A percentile compares a stretch with the other conserved stretches of the same genome.
Evolutionary conservation across 1,284 basidiomycete species (phyloP).

Genomic region (Moesziomyces antarcticus): DNA sequence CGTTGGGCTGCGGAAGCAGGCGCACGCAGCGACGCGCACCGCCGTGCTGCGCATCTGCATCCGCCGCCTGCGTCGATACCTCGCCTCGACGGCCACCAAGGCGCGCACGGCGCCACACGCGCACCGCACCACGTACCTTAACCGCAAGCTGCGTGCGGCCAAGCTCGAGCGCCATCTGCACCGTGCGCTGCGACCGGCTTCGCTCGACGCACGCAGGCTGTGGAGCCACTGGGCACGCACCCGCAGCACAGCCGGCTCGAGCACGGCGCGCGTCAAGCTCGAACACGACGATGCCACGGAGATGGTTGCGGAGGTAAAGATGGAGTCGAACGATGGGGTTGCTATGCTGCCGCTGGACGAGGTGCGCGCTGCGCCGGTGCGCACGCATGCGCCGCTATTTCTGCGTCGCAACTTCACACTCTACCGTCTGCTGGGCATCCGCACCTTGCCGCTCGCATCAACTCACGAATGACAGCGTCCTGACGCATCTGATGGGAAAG

Average conservation of each 20-base stretch:
- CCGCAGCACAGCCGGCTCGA: too few relatives aligned
- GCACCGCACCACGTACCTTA: slow-evolving; percentile 4
- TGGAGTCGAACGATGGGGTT: slow-evolving; percentile 4
- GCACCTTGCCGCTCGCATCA: slow-evolving; percentile 15
- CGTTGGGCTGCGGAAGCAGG: slow-evolving; percentile 15
- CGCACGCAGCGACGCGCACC: slow-evolving; percentile 10
- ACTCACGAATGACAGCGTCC: neutral
- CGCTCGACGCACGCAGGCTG: slow-evolving; percentile 21
- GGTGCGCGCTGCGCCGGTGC: neutral
- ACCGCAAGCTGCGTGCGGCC: slow-evolving; percentile 10
- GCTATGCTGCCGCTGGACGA: neutral
- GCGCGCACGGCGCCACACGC: neutral
- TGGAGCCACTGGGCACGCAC: slow-evolving; percentile 33
- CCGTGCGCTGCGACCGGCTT: neutral
- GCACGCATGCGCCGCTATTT: slow-evolving; percentile 11
- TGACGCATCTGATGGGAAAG: neutral
- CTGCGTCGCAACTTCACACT: slow-evolving; percentile 36
- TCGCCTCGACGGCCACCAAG: neutral
- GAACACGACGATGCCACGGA: slow-evolving; percentile 9
- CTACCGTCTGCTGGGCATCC: slow-evolving; percentile 17
- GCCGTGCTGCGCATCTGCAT: slow-evolving; percentile 14
- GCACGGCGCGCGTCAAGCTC: slow-evolving; percentile 2
- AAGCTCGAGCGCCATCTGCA: slow-evolving; percentile 18
- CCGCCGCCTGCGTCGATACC: slow-evolving; percentile 12
- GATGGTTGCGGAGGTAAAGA: neutral